Conservation (phyloP, 306 rosid species). For the Sesbania bispinosa region DNA sequence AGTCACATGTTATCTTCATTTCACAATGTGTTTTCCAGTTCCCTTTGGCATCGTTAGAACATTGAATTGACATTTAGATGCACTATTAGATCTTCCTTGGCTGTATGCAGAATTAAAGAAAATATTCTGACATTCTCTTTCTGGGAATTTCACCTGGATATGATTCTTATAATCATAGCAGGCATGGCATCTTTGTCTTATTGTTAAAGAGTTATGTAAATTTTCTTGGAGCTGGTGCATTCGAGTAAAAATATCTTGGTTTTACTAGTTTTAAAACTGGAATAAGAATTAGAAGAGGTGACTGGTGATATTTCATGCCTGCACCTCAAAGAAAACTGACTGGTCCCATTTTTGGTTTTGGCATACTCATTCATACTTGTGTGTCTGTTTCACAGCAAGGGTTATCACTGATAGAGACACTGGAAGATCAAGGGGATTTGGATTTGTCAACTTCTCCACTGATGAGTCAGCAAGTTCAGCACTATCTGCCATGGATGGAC, state of each 20-base stretch:
- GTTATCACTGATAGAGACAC: constrained; percentile 70
- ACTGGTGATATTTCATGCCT: neutral
- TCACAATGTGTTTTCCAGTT: neutral
- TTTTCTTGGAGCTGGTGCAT: no score
- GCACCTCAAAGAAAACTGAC: no score
- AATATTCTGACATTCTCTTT: neutral
- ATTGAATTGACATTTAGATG: neutral
- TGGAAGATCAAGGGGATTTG: constrained; percentile 77
- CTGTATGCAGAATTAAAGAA: neutral
- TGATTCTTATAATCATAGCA: neutral
- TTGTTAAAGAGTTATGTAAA: neutral
- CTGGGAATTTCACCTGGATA: neutral
- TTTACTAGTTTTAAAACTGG: neutral
- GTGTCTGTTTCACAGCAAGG: constrained; percentile 48
- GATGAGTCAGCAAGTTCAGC: constrained; percentile 52
- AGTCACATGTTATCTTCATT: neutral
- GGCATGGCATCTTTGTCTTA: neutral
- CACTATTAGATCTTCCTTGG: neutral
- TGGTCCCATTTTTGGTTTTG: neutral
- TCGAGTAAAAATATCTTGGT: neutral
- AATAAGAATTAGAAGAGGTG: neutral
- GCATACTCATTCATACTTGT: neutral
- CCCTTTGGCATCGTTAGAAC: neutral
- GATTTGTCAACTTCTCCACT: constrained; percentile 52
- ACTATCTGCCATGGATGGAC: constrained; percentile 77